These are phyloP conservation scores for Alternaria arbusti DNA, from an alignment of 2,329 filamentous ascomycete genomes.

Conservation along the genomic window DNA sequence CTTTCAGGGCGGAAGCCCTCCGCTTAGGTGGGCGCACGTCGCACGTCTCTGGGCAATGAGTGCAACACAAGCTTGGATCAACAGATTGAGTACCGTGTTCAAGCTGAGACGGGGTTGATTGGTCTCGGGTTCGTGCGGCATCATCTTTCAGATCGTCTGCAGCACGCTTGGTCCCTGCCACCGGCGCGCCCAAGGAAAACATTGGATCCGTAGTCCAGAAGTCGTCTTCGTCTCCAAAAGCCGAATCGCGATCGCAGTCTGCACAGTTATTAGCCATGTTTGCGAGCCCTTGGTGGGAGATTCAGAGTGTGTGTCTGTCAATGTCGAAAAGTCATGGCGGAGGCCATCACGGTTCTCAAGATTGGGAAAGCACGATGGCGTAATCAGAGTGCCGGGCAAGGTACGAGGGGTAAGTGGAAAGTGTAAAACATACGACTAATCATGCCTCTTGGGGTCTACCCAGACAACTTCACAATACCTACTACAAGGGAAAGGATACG, in stretches of 20 bases:
- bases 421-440: constrained; percentile 1
- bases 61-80: constrained; percentile 34
- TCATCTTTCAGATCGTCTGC: constrained; percentile 30
- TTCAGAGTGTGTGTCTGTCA: constrained; percentile 3
- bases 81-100: constrained; percentile 11
- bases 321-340: constrained; percentile 7
- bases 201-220: constrained; percentile 34
- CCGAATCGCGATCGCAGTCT: constrained; percentile 41
- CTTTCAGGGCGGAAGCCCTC: constrained; percentile 39
- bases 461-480: not conserved
- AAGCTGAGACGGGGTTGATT: constrained; percentile 1
- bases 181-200: constrained; percentile 31
- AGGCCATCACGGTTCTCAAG: constrained; percentile 14
- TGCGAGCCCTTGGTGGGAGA: constrained; percentile 6
- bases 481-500: not conserved
- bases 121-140: constrained; percentile 8
- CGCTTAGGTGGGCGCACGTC: constrained; percentile 41
- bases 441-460: constrained; percentile 1
- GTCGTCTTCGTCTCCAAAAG: constrained; percentile 41
- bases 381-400: not conserved
- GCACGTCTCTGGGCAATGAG: constrained; percentile 24
- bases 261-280: constrained; percentile 36
- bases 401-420: not conserved
- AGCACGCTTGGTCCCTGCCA: constrained; percentile 44
- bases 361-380: constrained; percentile 1